Percentiles rank a stretch among this genome's conserved stretches.
Evolutionary conservation across 2,329 filamentous ascomycete species (phyloP).

Genomic region (Ceratocystis ficicola): DNA sequence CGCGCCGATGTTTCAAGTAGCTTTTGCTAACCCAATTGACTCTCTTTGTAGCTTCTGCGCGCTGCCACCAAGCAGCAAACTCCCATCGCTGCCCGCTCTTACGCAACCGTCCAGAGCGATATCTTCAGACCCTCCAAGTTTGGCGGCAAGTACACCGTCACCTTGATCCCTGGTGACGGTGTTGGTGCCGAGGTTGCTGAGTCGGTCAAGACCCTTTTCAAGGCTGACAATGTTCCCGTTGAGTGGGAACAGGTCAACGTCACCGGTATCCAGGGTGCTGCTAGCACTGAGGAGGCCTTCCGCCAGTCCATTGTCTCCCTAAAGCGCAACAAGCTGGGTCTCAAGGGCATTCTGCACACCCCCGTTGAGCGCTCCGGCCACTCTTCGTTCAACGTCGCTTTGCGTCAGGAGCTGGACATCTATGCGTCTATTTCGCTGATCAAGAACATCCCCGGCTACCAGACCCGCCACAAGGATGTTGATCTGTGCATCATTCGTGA

Average conservation of each 20-base stretch:
- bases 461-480: slow-evolving; percentile 93
- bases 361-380: slow-evolving; percentile 93
- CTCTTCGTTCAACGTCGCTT: slow-evolving; percentile 98
- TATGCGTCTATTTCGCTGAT: slow-evolving; percentile 96
- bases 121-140: slow-evolving; percentile 99
- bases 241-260: slow-evolving; percentile 99
- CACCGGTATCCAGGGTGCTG: slow-evolving; percentile 68
- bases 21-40: neutral
- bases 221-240: slow-evolving; percentile 96
- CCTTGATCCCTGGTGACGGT: slow-evolving; percentile 95
- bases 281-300: slow-evolving; percentile 85
- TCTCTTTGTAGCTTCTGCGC: slow-evolving; percentile 38
- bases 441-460: slow-evolving; percentile 98
- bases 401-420: slow-evolving; percentile 98
- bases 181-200: slow-evolving; percentile 97
- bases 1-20: slow-evolving; percentile 16
- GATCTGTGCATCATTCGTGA: slow-evolving; percentile 99
- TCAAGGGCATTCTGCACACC: slow-evolving; percentile 98
- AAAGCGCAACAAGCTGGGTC: slow-evolving; percentile 94
- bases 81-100: slow-evolving; percentile 38
- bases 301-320: slow-evolving; percentile 89
- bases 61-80: slow-evolving; percentile 36
- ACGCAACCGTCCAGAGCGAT: slow-evolving; percentile 80
- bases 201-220: slow-evolving; percentile 98
- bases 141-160: slow-evolving; percentile 98